These are phyloP conservation scores for Saturnispora halmiae DNA, from an alignment of 805 yeast species.

Conservation along the genomic window DNA sequence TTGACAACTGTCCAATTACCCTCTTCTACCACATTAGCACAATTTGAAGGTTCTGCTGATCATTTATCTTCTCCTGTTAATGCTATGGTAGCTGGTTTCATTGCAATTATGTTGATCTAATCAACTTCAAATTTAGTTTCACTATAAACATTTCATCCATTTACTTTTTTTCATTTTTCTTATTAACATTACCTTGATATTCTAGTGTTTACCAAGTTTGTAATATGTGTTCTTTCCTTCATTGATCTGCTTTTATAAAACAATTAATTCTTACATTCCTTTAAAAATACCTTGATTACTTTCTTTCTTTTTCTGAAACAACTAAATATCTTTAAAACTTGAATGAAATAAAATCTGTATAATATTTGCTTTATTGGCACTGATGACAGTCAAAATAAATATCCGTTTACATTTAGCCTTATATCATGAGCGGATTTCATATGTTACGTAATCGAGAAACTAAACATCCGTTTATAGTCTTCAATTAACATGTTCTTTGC, in stretches of 20 bases:
- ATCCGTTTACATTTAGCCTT: too few relatives aligned
- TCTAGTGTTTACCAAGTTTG: not conserved
- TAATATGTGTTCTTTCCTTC: not conserved
- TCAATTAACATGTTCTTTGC: conserved; percentile 7
- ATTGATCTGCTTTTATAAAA: not conserved
- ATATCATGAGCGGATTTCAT: too few relatives aligned
- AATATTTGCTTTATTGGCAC: too few relatives aligned
- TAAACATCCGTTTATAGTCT: not conserved
- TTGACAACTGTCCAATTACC: not conserved
- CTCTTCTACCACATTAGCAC: not conserved
- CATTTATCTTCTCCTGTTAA: conserved; percentile 1
- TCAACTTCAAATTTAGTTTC: not conserved
- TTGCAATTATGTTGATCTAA: conserved; percentile 4
- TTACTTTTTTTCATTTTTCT: too few relatives aligned
- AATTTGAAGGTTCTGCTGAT: conserved; percentile 6
- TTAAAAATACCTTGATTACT: too few relatives aligned
- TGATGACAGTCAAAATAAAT: too few relatives aligned
- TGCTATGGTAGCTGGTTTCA: conserved; percentile 1
- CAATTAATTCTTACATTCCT: not conserved
- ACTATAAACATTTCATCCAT: not conserved
- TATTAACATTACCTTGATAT: too few relatives aligned
- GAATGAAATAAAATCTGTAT: too few relatives aligned
- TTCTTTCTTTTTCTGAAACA: too few relatives aligned
- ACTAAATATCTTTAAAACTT: too few relatives aligned
- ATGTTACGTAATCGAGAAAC: too few relatives aligned